A percentile compares a stretch with the other conserved stretches of the same genome.
Conservation (phyloP, 192 early-diverging fungal genomes). For the Backusella psychrophila region DNA sequence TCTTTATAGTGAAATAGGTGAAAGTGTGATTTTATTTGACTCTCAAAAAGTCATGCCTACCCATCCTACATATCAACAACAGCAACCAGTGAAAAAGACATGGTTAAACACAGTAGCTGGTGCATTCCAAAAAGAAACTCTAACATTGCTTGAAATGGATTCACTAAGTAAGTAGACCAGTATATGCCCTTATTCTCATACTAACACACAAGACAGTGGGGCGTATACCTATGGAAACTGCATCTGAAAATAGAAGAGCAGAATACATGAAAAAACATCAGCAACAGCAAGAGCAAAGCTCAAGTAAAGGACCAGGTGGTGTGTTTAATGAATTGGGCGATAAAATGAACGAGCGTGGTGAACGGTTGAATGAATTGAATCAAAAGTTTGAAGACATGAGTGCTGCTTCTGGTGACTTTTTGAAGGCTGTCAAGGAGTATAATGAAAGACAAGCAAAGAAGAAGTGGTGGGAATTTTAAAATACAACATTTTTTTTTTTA, state of each 20-base stretch:
- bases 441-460: slow-evolving; percentile 63
- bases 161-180: slow-evolving; percentile 15
- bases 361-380: slow-evolving; percentile 54
- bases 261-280: slow-evolving; percentile 9
- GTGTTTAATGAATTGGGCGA: slow-evolving; percentile 35
- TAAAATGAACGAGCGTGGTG: slow-evolving; percentile 65
- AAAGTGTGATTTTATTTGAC: slow-evolving; percentile 32
- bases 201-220: slow-evolving; percentile 1
- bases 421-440: slow-evolving; percentile 53
- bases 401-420: slow-evolving; percentile 52
- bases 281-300: not conserved
- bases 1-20: slow-evolving; percentile 17
- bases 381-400: slow-evolving; percentile 57
- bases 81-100: slow-evolving; percentile 21
- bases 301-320: slow-evolving; percentile 9
- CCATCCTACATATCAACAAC: slow-evolving; percentile 12
- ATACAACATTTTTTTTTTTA: not conserved
- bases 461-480: slow-evolving; percentile 65
- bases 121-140: slow-evolving; percentile 24
- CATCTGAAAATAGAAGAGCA: slow-evolving; percentile 15
- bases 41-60: slow-evolving; percentile 9
- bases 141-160: slow-evolving; percentile 32
- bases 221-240: not conserved
- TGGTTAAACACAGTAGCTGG: slow-evolving; percentile 34
- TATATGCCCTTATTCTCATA: not conserved